Conservation (phyloP, 2,329 filamentous ascomycete species). For the Pseudogymnoascus sp. region DNA sequence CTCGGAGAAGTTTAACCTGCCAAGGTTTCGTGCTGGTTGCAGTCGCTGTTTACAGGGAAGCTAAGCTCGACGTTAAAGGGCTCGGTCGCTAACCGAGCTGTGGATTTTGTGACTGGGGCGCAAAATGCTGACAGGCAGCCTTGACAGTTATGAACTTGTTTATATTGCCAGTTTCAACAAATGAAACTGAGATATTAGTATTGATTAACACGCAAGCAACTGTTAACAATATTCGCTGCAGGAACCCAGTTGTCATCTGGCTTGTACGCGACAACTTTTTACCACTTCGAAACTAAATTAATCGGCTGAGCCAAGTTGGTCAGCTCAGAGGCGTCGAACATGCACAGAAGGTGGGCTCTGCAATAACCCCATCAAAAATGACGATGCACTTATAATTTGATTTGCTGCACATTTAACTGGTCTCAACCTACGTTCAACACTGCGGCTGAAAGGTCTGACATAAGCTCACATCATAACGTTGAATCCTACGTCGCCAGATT, state of each 20-base stretch:
- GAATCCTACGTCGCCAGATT: not conserved
- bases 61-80: not conserved
- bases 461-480: not conserved
- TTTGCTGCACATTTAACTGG: too few species aligned
- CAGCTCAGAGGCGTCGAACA: too few species aligned
- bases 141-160: not conserved
- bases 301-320: too few species aligned
- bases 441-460: not conserved
- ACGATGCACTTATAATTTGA: too few species aligned
- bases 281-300: too few species aligned
- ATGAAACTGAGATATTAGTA: not conserved
- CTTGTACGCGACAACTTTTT: not conserved
- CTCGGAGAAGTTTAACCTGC: not conserved
- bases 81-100: not conserved
- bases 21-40: not conserved
- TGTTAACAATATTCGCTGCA: not conserved
- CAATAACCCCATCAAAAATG: too few species aligned
- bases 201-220: not conserved
- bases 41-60: not conserved
- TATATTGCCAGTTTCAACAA: not conserved
- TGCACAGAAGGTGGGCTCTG: too few species aligned
- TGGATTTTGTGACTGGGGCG: not conserved
- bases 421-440: too few species aligned
- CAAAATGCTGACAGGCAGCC: not conserved
- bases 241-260: not conserved